These are phyloP conservation scores for Glycine soja DNA, from an alignment of 306 rosid genomes.

Conservation along the genomic window DNA sequence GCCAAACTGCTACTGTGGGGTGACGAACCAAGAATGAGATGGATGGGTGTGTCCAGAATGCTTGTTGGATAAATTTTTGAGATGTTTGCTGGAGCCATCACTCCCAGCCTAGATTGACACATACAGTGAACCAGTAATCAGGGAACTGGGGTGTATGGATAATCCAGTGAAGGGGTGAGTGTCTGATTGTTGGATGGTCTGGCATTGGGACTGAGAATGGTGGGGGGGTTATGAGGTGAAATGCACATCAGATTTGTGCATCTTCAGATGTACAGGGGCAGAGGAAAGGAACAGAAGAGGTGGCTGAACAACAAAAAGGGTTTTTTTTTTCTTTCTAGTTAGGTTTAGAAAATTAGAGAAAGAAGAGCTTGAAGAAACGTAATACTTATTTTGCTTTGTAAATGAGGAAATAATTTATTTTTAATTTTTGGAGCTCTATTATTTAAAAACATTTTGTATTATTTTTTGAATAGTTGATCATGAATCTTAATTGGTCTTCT, in stretches of 20 bases:
- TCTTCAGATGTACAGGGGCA: background rate
- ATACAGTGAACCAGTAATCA: background rate
- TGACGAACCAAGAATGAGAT: background rate
- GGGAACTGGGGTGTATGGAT: background rate
- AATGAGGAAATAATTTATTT: background rate
- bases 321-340: background rate
- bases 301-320: background rate
- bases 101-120: background rate
- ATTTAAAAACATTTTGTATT: background rate
- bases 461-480: slow-evolving; percentile 17
- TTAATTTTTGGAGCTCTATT: slow-evolving; percentile 1
- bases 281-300: background rate
- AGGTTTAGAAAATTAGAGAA: background rate
- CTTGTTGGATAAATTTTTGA: background rate
- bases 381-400: background rate
- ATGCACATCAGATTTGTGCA: background rate
- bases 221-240: slow-evolving; percentile 8
- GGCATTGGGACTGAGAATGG: background rate
- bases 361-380: background rate
- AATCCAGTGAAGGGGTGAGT: background rate
- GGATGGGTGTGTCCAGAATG: background rate
- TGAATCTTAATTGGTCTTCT: slow-evolving; percentile 35
- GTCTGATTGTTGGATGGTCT: background rate
- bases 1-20: background rate
- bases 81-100: background rate